Percentiles rank a stretch among this genome's conserved stretches.
phyloP scores from a whole-genome alignment of 352 stramenopile genomes.

The Globisporangium camurandrum region DNA sequence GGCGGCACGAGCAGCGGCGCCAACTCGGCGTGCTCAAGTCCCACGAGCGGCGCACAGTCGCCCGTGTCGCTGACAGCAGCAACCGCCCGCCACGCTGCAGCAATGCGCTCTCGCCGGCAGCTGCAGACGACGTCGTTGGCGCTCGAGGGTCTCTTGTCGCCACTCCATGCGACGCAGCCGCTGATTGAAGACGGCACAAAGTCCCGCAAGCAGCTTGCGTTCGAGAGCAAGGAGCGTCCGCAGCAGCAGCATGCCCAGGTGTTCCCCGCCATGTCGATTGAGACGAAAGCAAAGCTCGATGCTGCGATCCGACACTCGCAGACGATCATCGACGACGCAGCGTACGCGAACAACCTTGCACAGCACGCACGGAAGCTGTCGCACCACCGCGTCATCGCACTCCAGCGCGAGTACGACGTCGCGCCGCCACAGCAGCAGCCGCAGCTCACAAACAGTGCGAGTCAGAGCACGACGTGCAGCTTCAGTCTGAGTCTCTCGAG shows the following conservation, averaged over 20 bases:
- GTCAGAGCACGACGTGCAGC: too few species aligned
- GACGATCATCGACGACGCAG: conserved; percentile 53
- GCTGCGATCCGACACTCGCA: conserved; percentile 38
- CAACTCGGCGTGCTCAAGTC: too few species aligned
- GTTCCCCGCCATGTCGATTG: conserved; percentile 9
- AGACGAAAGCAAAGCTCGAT: conserved; percentile 33
- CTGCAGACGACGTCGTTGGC: conserved; percentile 5
- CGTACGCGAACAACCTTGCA: conserved; percentile 58
- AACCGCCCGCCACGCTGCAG: too few species aligned
- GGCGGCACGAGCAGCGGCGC: conserved; percentile 13
- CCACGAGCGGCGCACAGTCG: too few species aligned
- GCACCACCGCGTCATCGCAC: conserved; percentile 48
- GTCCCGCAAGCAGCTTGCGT: conserved; percentile 14
- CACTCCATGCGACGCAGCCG: conserved; percentile 12
- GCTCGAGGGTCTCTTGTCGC: conserved; percentile 5
- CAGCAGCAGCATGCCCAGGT: neutral
- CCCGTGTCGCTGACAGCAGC: conserved; percentile 17
- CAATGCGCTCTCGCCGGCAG: too few species aligned
- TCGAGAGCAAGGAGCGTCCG: conserved; percentile 17
- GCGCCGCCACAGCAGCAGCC: conserved; percentile 21
- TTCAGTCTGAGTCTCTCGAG: too few species aligned
- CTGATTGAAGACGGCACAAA: conserved; percentile 14
- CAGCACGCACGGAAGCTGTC: conserved; percentile 66
- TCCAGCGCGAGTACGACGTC: conserved; percentile 55
- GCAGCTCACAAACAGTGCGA: too few species aligned